These are phyloP conservation scores for Harringtonia lauricola DNA, from an alignment of 2,329 filamentous ascomycete genomes.

Conservation along the genomic window DNA sequence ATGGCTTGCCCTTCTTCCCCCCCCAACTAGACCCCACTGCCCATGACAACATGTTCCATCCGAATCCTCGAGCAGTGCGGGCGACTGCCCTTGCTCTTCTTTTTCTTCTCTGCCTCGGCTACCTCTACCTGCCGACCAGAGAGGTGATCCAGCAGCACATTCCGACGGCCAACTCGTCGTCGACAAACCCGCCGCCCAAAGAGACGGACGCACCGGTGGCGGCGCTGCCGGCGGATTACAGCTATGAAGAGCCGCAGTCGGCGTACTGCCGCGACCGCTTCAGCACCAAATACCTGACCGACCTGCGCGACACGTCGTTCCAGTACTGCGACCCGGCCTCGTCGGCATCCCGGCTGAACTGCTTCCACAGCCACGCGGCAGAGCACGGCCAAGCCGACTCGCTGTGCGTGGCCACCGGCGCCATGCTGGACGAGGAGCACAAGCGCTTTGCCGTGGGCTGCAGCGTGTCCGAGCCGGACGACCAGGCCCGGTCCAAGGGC, in stretches of 20 bases:
- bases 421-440: background rate
- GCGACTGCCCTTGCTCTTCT: no score
- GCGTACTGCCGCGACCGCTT: conserved; percentile 9
- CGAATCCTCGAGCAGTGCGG: no score
- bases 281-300: conserved; percentile 6
- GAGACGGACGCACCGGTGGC: background rate
- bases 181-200: background rate
- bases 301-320: conserved; percentile 3
- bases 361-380: conserved; percentile 8
- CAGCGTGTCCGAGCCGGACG: conserved; percentile 1
- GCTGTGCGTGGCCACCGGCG: conserved; percentile 6
- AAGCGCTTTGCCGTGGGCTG: conserved; percentile 6
- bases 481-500: background rate
- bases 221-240: conserved; percentile 5
- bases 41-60: no score
- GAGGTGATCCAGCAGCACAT: background rate
- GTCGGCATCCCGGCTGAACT: conserved; percentile 5
- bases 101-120: conserved; percentile 1
- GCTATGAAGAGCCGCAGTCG: background rate
- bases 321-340: conserved; percentile 8
- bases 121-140: background rate
- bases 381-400: conserved; percentile 5
- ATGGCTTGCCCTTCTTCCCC: no score
- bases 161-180: background rate
- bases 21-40: no score